A percentile compares a stretch with the other conserved stretches of the same genome.
phyloP scores from a whole-genome alignment of 2,329 filamentous ascomycete species.

The Aspergillus neotritici region DNA sequence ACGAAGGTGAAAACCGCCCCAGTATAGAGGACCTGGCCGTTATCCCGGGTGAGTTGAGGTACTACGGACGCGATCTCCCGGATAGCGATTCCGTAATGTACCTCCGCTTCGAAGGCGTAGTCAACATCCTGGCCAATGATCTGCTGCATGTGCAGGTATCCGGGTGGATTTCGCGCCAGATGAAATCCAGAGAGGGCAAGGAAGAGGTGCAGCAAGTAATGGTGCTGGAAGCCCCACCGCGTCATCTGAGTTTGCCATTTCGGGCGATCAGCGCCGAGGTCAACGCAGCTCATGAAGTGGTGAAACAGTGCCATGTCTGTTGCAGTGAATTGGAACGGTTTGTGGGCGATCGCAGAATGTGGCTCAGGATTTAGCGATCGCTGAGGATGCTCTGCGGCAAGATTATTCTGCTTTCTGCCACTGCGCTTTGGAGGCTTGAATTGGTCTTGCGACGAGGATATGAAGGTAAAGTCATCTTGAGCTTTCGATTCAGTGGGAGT shows the following conservation, averaged over 20 bases:
- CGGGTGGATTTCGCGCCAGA: neutral
- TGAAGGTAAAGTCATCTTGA: slow-evolving; percentile 2
- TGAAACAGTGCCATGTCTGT: slow-evolving; percentile 14
- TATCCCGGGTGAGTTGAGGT: neutral
- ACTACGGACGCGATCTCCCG: slow-evolving; percentile 4
- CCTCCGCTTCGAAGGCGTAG: slow-evolving; percentile 7
- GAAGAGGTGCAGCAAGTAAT: slow-evolving; percentile 11
- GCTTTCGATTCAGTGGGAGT: no score
- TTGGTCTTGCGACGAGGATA: slow-evolving; percentile 5
- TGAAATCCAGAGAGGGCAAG: slow-evolving; percentile 13
- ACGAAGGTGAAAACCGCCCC: slow-evolving; percentile 9
- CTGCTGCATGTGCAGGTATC: neutral
- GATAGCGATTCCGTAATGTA: slow-evolving; percentile 7
- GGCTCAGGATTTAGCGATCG: neutral
- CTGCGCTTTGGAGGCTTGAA: slow-evolving; percentile 7
- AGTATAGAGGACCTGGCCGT: slow-evolving; percentile 5
- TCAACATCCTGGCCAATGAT: neutral
- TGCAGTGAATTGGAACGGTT: slow-evolving; percentile 10
- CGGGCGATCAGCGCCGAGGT: slow-evolving; percentile 1
- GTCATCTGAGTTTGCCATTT: slow-evolving; percentile 2
- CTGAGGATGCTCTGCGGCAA: no score
- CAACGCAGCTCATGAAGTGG: slow-evolving; percentile 8
- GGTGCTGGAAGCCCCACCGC: slow-evolving; percentile 7
- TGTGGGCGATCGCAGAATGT: neutral
- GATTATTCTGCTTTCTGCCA: no score